Evolutionary conservation across 345 rosid genomes (phyloP).

Genomic region (Hevea brasiliensis): DNA sequence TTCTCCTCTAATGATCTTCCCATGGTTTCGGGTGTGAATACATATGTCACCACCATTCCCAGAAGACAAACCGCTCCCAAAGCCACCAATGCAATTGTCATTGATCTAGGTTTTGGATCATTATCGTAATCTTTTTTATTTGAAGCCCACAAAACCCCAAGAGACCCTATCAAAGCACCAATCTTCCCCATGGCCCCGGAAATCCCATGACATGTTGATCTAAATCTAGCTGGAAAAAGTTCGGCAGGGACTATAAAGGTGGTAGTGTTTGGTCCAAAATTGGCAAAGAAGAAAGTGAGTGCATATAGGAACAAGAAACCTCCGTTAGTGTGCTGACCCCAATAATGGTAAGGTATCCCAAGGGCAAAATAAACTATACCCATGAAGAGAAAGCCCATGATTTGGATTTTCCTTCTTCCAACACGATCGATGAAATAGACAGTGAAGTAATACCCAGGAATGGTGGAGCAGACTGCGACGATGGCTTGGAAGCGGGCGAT

Average conservation of each 20-base stretch:
- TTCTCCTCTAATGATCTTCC: conserved; percentile 74
- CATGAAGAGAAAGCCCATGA: conserved; percentile 64
- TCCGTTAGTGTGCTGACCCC: conserved; percentile 21
- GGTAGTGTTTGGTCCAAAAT: conserved; percentile 82
- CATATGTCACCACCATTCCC: conserved; percentile 49
- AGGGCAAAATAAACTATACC: conserved; percentile 50
- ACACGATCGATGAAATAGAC: conserved; percentile 61
- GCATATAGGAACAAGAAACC: conserved; percentile 55
- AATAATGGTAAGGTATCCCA: conserved; percentile 44
- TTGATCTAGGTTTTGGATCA: conserved; percentile 20
- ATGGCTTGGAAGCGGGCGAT: conserved; percentile 49
- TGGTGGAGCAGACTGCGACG: conserved; percentile 49
- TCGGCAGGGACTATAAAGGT: conserved; percentile 81
- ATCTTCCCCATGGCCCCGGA: conserved; percentile 71
- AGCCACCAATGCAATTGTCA: conserved; percentile 39
- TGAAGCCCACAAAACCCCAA: conserved; percentile 60
- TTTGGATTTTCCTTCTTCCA: conserved; percentile 63
- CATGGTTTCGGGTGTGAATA: conserved; percentile 61
- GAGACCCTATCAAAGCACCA: conserved; percentile 66
- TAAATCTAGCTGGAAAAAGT: conserved; percentile 77
- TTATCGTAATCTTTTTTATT: background rate
- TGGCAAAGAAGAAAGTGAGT: conserved; percentile 68
- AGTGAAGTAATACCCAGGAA: conserved; percentile 75
- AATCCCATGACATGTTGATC: conserved; percentile 81
- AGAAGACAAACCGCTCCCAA: conserved; percentile 56